phyloP scores from a whole-genome alignment of 176 grass and related monocot species.

The Zoysia japonica region DNA sequence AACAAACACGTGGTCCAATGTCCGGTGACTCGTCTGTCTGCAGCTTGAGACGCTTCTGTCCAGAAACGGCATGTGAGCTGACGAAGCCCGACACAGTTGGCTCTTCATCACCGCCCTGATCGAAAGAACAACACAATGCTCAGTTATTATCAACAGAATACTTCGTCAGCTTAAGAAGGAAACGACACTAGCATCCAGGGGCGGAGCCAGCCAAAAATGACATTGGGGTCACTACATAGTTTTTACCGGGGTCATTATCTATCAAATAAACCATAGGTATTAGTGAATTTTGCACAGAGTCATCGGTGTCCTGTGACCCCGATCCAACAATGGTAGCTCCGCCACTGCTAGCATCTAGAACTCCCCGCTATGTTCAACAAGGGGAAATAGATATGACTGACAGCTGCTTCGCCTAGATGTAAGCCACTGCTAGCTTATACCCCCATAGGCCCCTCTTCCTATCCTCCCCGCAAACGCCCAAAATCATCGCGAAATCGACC shows the following conservation, averaged over 20 bases:
- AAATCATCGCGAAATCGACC: background rate
- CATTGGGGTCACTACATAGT: no score
- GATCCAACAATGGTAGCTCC: no score
- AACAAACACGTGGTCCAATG: background rate
- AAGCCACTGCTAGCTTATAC: background rate
- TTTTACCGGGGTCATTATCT: no score
- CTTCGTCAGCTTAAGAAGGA: background rate
- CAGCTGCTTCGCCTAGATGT: background rate
- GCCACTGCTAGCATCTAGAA: background rate
- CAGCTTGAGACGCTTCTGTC: slow-evolving; percentile 30
- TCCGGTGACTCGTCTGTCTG: background rate
- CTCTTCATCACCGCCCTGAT: background rate
- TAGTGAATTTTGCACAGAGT: no score
- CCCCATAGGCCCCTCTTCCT: background rate
- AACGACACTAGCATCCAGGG: no score
- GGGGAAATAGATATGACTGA: background rate
- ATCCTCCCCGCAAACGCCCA: background rate
- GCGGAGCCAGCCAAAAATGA: no score
- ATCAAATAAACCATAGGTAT: no score
- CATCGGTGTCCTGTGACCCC: no score
- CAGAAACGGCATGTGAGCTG: background rate
- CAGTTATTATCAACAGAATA: background rate
- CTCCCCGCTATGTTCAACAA: background rate
- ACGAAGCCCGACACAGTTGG: background rate
- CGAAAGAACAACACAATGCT: slow-evolving; percentile 13